A percentile compares a stretch with the other conserved stretches of the same genome.
These are phyloP conservation scores for Kazachstania sp. DNA, from an alignment of 1,139 yeast species.

Conservation along the genomic window DNA sequence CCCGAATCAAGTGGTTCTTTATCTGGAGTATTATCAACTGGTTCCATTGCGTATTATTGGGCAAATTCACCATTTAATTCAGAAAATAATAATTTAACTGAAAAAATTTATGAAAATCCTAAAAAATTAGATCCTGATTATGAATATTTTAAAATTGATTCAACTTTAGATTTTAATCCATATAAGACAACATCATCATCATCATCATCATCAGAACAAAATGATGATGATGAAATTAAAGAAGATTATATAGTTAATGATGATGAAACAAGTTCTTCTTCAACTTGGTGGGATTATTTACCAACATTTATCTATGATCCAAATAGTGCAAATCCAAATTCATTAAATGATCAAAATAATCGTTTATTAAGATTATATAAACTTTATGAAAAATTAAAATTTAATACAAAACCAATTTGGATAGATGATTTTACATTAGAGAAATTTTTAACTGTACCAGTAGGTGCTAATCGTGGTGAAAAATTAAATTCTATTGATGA, in stretches of 20 bases:
- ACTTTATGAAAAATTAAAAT: conserved; percentile 9
- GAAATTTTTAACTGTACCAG: conserved; percentile 9
- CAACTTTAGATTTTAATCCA: neutral
- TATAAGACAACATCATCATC: no score
- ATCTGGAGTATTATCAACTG: neutral
- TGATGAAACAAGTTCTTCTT: neutral
- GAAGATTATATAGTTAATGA: neutral
- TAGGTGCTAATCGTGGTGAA: conserved; percentile 11
- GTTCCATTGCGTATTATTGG: neutral
- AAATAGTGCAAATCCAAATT: neutral
- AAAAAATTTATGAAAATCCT: neutral
- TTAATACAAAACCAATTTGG: conserved; percentile 10
- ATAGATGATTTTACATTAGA: conserved; percentile 8
- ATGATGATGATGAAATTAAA: neutral
- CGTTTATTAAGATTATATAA: conserved; percentile 1
- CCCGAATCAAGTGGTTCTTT: neutral
- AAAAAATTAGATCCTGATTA: conserved; percentile 4
- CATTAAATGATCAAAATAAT: neutral
- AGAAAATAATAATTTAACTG: neutral
- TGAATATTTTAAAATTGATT: conserved; percentile 1
- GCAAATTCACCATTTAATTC: no score
- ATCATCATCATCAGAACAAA: neutral
- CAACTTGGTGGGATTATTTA: conserved; percentile 1
- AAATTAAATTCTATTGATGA: conserved; percentile 7
- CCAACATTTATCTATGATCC: neutral